Percentiles rank a stretch among this genome's conserved stretches.
phyloP scores from a whole-genome alignment of 768 basidiomycete genomes.

The Leucogyrophana mollusca region DNA sequence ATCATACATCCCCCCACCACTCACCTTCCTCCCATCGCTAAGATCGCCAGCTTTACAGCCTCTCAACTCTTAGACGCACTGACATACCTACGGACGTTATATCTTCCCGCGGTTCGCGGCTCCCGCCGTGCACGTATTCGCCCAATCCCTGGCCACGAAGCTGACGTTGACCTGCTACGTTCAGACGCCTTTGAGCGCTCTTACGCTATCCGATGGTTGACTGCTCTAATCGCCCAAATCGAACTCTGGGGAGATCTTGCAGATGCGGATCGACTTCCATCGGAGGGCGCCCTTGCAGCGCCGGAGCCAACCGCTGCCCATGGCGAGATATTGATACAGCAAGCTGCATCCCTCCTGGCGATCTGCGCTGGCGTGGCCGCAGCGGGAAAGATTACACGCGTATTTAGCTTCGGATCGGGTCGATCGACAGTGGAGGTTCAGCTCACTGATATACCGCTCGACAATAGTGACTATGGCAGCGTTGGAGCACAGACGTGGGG shows the following conservation, averaged over 20 bases:
- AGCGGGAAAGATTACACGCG: slow-evolving; percentile 55
- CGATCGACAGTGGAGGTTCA: slow-evolving; percentile 32
- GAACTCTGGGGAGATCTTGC: slow-evolving; percentile 11
- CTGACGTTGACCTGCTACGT: slow-evolving; percentile 34
- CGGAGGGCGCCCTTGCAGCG: background rate
- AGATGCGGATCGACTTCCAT: background rate
- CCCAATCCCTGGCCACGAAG: background rate
- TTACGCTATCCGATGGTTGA: slow-evolving; percentile 74
- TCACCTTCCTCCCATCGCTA: slow-evolving; percentile 52
- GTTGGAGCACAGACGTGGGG: slow-evolving; percentile 92
- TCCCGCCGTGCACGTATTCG: slow-evolving; percentile 39
- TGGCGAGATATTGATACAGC: slow-evolving; percentile 42
- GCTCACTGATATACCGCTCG: slow-evolving; percentile 67
- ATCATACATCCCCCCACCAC: slow-evolving; percentile 43
- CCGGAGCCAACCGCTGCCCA: background rate
- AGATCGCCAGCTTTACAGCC: slow-evolving; percentile 34
- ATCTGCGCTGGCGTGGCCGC: slow-evolving; percentile 62
- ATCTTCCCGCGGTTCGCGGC: slow-evolving; percentile 62
- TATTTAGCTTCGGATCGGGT: slow-evolving; percentile 42
- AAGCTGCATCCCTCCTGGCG: slow-evolving; percentile 63
- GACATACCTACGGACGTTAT: slow-evolving; percentile 51
- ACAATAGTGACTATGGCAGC: slow-evolving; percentile 66
- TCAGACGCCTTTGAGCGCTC: slow-evolving; percentile 68
- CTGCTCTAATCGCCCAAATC: slow-evolving; percentile 51
- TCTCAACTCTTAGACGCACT: slow-evolving; percentile 44